Conservation (phyloP, 2,329 filamentous ascomycete species). For the Alternaria sp. region DNA sequence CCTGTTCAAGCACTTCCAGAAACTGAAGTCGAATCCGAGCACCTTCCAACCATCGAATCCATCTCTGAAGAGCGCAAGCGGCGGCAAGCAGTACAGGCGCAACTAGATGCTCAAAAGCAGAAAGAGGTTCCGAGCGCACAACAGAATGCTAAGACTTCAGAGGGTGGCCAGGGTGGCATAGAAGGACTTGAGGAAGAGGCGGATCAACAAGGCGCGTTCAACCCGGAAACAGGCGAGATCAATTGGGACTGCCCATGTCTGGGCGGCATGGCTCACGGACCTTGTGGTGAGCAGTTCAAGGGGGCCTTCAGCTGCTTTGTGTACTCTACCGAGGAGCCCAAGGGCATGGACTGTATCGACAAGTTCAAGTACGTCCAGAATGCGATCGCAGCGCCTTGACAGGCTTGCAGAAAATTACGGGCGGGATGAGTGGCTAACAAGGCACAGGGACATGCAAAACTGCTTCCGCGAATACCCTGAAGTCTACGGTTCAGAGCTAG, state of each 20-base stretch:
- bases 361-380: constrained; percentile 82
- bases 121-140: constrained; percentile 29
- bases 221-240: constrained; percentile 98
- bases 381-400: neutral
- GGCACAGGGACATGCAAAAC: constrained; percentile 85
- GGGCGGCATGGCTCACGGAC: constrained; percentile 95
- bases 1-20: constrained; percentile 48
- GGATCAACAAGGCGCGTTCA: constrained; percentile 88
- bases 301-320: constrained; percentile 98
- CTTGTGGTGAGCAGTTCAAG: constrained; percentile 95
- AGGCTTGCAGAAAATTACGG: neutral
- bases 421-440: constrained; percentile 13
- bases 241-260: constrained; percentile 99
- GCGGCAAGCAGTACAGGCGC: constrained; percentile 42
- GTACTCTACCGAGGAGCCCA: constrained; percentile 91
- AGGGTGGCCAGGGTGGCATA: constrained; percentile 49
- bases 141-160: constrained; percentile 22
- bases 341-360: constrained; percentile 97
- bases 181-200: constrained; percentile 80
- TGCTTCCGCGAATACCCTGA: constrained; percentile 95
- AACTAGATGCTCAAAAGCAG: constrained; percentile 41
- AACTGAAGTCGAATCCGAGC: constrained; percentile 53
- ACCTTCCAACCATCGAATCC: constrained; percentile 56
- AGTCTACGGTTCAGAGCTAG: constrained; percentile 87
- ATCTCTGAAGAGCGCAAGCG: constrained; percentile 55